Evolutionary conservation across 305 asterid genomes (phyloP).

Genomic region (Fraxinus ornus): DNA sequence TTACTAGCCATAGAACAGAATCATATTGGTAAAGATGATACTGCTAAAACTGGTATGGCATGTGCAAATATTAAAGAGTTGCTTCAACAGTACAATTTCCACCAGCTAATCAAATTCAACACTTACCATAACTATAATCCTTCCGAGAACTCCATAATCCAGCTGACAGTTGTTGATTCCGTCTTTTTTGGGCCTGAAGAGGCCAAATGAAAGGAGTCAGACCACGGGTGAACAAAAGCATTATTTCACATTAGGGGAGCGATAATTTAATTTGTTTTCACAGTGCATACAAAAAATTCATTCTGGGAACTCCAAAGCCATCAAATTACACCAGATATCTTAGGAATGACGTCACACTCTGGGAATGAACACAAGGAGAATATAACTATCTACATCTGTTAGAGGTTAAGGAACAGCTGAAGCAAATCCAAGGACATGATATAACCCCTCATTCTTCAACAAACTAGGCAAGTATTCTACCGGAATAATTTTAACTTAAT

Average conservation of each 20-base stretch:
- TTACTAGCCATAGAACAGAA: not conserved
- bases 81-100: not conserved
- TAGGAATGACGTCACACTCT: not conserved
- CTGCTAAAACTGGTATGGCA: not conserved
- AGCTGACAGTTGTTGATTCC: not conserved
- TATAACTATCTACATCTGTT: not conserved
- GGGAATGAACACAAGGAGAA: not conserved
- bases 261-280: not conserved
- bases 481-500: not conserved
- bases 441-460: not conserved
- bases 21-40: not conserved
- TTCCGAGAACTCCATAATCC: not conserved
- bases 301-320: not conserved
- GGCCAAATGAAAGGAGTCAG: not conserved
- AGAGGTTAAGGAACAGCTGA: not conserved
- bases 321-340: not conserved
- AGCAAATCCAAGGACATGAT: not conserved
- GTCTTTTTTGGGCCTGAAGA: not conserved
- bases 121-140: not conserved
- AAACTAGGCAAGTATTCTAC: not conserved
- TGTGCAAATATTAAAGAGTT: not conserved
- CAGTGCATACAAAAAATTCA: not conserved
- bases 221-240: not conserved
- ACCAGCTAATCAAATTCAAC: not conserved
- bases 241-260: not conserved